These are phyloP conservation scores for Spinellus fusiger DNA, from an alignment of 192 early-diverging fungal genomes.

Conservation along the genomic window DNA sequence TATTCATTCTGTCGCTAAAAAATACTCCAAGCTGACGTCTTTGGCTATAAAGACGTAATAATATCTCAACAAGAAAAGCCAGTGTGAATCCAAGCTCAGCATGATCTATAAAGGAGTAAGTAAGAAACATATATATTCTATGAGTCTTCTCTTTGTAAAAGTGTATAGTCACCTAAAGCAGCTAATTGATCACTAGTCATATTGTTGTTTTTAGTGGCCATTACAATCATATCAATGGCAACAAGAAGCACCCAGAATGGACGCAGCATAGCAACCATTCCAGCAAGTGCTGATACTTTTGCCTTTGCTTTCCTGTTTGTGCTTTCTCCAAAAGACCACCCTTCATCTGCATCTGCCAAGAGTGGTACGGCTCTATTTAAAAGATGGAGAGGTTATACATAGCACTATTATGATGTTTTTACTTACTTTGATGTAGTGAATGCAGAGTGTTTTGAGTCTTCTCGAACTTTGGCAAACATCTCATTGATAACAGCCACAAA, in stretches of 20 bases:
- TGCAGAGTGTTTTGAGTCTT: constrained; percentile 51
- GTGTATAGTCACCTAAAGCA: constrained; percentile 22
- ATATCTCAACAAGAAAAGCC: constrained; percentile 42
- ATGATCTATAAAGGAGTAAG: constrained; percentile 21
- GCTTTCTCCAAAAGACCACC: constrained; percentile 23
- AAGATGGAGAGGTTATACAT: neutral
- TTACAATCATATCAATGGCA: constrained; percentile 43
- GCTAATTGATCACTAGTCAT: constrained; percentile 14
- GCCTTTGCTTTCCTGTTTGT: constrained; percentile 1
- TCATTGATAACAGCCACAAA: constrained; percentile 62
- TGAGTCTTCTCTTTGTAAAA: neutral
- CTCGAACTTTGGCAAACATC: constrained; percentile 63
- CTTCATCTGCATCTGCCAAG: constrained; percentile 25
- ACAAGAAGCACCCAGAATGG: constrained; percentile 41
- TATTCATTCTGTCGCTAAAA: constrained; percentile 38
- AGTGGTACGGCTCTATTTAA: constrained; percentile 18
- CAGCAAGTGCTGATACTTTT: neutral
- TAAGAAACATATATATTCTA: neutral
- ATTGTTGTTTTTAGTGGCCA: constrained; percentile 35
- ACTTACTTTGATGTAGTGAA: constrained; percentile 45
- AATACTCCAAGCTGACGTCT: constrained; percentile 30
- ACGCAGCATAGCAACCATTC: constrained; percentile 18
- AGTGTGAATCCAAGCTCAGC: constrained; percentile 42
- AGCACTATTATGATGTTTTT: neutral
- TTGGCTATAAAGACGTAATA: constrained; percentile 34